Conservation (phyloP, 1,284 basidiomycete genomes). For the Porodaedalea pini region DNA sequence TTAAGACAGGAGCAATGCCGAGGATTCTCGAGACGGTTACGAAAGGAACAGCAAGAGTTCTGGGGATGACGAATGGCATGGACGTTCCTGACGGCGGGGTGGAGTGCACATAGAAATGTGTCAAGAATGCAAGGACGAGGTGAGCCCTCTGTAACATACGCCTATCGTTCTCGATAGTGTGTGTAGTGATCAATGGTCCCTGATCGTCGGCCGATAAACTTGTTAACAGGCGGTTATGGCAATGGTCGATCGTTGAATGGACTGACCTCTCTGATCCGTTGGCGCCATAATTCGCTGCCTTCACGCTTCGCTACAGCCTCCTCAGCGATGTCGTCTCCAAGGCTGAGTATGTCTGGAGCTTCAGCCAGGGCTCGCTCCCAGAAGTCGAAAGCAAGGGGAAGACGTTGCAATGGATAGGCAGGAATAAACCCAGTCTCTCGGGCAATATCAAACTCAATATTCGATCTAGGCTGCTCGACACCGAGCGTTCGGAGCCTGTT, state of each 20-base stretch:
- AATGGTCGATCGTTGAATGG: conserved; percentile 5
- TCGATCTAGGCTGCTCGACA: conserved; percentile 21
- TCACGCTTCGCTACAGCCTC: conserved; percentile 47
- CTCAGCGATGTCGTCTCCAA: conserved; percentile 57
- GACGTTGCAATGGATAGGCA: conserved; percentile 54
- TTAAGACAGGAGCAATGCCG: conserved; percentile 87
- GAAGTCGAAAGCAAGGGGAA: conserved; percentile 53
- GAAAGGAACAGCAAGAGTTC: conserved; percentile 78
- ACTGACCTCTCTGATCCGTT: conserved; percentile 58
- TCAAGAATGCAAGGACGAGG: conserved; percentile 83
- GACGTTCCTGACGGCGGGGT: conserved; percentile 44
- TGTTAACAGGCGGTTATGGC: conserved; percentile 3
- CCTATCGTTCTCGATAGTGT: conserved; percentile 48
- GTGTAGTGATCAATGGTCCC: conserved; percentile 68
- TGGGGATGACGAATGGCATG: conserved; percentile 60
- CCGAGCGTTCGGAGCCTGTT: conserved; percentile 18
- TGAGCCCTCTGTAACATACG: conserved; percentile 79
- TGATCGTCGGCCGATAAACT: conserved; percentile 30
- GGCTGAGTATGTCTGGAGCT: conserved; percentile 54
- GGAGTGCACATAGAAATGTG: conserved; percentile 89
- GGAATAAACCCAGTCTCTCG: conserved; percentile 87
- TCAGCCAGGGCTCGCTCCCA: conserved; percentile 73
- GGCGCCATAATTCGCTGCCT: conserved; percentile 65
- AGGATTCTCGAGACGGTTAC: conserved; percentile 73
- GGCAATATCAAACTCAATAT: conserved; percentile 70